These are phyloP conservation scores for Neohortaea acidophila DNA, from an alignment of 495 filamentous ascomycete species.

Conservation along the genomic window DNA sequence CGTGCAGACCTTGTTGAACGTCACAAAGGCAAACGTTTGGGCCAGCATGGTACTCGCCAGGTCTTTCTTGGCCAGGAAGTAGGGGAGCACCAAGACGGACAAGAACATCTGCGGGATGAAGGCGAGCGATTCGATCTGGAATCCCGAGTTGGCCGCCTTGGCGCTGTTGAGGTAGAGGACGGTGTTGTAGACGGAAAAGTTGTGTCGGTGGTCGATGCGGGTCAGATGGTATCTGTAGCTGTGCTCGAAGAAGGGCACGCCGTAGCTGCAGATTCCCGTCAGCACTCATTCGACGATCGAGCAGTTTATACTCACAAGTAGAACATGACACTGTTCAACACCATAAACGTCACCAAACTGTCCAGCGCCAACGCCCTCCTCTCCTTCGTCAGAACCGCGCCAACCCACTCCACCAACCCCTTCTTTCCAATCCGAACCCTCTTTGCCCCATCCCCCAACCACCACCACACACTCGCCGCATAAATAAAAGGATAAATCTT, in stretches of 20 bases:
- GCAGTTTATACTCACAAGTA: slow-evolving; percentile 34
- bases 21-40: slow-evolving; percentile 95
- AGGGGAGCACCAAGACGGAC: slow-evolving; percentile 58
- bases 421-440: background rate
- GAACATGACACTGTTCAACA: slow-evolving; percentile 66
- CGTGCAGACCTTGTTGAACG: slow-evolving; percentile 97
- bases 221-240: slow-evolving; percentile 87
- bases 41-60: slow-evolving; percentile 81
- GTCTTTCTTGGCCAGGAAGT: slow-evolving; percentile 66
- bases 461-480: slow-evolving; percentile 68
- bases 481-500: slow-evolving; percentile 99
- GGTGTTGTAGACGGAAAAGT: slow-evolving; percentile 92
- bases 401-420: background rate
- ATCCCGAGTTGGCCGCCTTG: slow-evolving; percentile 21
- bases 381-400: slow-evolving; percentile 1
- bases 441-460: slow-evolving; percentile 2
- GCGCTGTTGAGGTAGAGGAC: slow-evolving; percentile 74
- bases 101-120: slow-evolving; percentile 79
- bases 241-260: slow-evolving; percentile 61
- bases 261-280: slow-evolving; percentile 40
- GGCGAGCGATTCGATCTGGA: slow-evolving; percentile 60
- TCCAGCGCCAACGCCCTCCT: slow-evolving; percentile 34
- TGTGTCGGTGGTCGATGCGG: slow-evolving; percentile 91
- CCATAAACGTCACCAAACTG: slow-evolving; percentile 54
- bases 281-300: background rate